Percentiles rank a stretch among this genome's conserved stretches.
Conservation (phyloP, 345 rosid genomes). For the Salix dunnii region DNA sequence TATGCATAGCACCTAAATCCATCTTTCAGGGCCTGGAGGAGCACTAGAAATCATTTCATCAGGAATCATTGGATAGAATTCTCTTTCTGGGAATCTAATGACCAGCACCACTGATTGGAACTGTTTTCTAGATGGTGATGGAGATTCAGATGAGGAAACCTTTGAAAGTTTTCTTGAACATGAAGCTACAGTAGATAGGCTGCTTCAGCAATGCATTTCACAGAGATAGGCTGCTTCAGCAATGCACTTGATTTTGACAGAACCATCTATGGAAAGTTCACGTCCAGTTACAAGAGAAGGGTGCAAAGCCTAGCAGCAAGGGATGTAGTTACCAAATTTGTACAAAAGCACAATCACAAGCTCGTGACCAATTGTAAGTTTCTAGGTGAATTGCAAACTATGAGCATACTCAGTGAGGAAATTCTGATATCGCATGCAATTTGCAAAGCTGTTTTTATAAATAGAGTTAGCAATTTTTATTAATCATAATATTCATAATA, state of each 20-base stretch:
- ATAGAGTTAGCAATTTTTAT: background rate
- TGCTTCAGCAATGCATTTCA: slow-evolving; percentile 13
- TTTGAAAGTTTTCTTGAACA: slow-evolving; percentile 20
- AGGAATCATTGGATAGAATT: background rate
- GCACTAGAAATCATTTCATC: background rate
- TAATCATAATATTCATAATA: background rate
- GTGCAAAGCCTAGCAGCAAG: no score
- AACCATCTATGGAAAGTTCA: slow-evolving; percentile 16
- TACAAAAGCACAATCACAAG: slow-evolving; percentile 39
- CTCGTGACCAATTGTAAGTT: slow-evolving; percentile 27
- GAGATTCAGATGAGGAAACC: slow-evolving; percentile 27
- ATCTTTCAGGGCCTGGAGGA: background rate
- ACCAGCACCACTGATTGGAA: slow-evolving; percentile 10
- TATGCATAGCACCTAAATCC: background rate
- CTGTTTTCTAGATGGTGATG: slow-evolving; percentile 23
- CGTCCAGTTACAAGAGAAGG: no score
- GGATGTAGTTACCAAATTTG: slow-evolving; percentile 39
- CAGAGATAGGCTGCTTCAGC: no score
- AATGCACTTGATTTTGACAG: slow-evolving; percentile 19
- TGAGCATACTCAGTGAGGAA: slow-evolving; percentile 42
- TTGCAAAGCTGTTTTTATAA: background rate
- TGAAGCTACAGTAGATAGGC: slow-evolving; percentile 15
- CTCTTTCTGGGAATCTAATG: slow-evolving; percentile 15
- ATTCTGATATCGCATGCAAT: background rate
- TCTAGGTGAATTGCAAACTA: slow-evolving; percentile 35